Evolutionary conservation across 345 rosid genomes (phyloP), one percentile per base, ranked within the genome.

Genomic region (Aethionema arabicum): DNA sequence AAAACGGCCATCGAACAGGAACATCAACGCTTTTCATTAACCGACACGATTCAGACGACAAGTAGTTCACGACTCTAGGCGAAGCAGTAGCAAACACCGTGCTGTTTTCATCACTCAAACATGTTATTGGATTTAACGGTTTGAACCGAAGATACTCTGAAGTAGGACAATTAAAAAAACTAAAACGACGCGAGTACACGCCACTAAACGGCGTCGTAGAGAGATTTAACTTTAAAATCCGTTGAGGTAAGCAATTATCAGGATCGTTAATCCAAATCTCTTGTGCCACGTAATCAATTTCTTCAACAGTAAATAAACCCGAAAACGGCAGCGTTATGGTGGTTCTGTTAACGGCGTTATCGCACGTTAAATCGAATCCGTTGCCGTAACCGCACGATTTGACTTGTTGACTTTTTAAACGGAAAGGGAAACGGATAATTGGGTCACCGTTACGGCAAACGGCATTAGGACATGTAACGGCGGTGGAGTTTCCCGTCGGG

Each of bases 211-310:
- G 85, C 16, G 92, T 73, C 27, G 70, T 62, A 0, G 82, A 65
- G 59, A 90, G 83, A 75, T 87, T 59, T 15, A 87, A 77, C 12
- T 72, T 72, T 5, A 90, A 83, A 54, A 90, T 79, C 43, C 80
- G 75, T 14, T 31, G 46, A 0, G 95, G 85, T 16, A 90, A 83
- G 70, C 95, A 90, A 68, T 51, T 57, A 2, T 69, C 42, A 0
- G 79, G 87, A 52, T 90, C 95, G 46, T 74, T 87, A 43, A 90
- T 72, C 92, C 83, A 78, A 49, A 90, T 47, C 69, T 83, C 83
- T 29, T 85, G 95, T 7, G 73, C 56, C 0, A 33, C 82, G 60
- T 90, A 87, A 60, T 82, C 76, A 27, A 90, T 79, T 7, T 45
- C 74, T 6, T 63, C 80, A 64, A 90, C 72, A 43, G 35, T 70